These are phyloP conservation scores for Chaetomidium leptoderma DNA, from an alignment of 495 filamentous ascomycete genomes.

Conservation along the genomic window DNA sequence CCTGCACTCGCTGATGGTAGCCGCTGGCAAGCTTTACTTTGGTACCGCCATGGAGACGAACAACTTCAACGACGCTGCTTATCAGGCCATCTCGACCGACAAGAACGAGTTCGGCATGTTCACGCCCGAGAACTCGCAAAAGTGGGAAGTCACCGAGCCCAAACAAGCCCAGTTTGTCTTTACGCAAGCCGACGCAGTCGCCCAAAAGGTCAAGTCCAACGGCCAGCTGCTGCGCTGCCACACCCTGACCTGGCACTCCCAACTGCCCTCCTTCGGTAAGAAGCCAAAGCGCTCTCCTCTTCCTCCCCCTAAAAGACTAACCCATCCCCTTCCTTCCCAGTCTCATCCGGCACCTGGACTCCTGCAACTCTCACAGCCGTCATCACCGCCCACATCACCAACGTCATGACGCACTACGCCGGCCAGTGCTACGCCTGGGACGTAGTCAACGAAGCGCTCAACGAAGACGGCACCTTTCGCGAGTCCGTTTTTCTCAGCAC, in stretches of 20 bases:
- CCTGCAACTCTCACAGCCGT: conserved; percentile 46
- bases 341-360: conserved; percentile 54
- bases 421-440: conserved; percentile 46
- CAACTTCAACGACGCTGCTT: conserved; percentile 44
- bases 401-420: conserved; percentile 46
- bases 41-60: conserved; percentile 32
- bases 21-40: conserved; percentile 30
- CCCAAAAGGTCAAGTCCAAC: conserved; percentile 43
- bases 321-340: conserved; percentile 18
- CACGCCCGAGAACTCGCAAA: conserved; percentile 56
- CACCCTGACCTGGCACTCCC: conserved; percentile 58
- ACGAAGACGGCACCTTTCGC: conserved; percentile 42
- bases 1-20: conserved; percentile 27
- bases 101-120: conserved; percentile 53
- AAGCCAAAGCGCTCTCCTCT: neutral
- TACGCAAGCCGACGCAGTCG: conserved; percentile 45
- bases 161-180: conserved; percentile 44
- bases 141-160: conserved; percentile 43
- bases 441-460: conserved; percentile 52
- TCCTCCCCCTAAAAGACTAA: neutral
- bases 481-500: conserved; percentile 35
- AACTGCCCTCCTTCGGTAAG: conserved; percentile 52
- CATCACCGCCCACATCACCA: conserved; percentile 44
- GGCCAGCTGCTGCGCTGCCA: conserved; percentile 54
- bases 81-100: conserved; percentile 44